phyloP scores from a whole-genome alignment of 306 rosid genomes.

The Inga leiocalycina region DNA sequence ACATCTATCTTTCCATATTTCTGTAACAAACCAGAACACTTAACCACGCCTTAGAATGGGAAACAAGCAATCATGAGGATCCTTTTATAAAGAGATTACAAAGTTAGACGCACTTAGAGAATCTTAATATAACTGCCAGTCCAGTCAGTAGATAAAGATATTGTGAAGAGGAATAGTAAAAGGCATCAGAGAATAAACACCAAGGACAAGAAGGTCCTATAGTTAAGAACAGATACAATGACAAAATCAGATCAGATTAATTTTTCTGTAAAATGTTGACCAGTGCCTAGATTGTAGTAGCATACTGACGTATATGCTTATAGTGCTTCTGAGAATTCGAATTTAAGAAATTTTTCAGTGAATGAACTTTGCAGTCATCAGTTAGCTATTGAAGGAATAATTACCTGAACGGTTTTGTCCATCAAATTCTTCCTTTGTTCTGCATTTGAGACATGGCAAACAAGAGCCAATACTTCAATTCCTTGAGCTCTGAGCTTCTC shows the following conservation, averaged over 20 bases:
- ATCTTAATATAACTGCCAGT: conserved; percentile 17
- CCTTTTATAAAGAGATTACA: conserved; percentile 6
- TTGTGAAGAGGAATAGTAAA: background rate
- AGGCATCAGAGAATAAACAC: background rate
- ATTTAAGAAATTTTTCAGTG: background rate
- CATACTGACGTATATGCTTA: background rate
- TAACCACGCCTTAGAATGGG: conserved; percentile 25
- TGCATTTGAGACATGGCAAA: conserved; percentile 83
- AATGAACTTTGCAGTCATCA: background rate
- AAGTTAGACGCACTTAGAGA: background rate
- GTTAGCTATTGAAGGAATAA: conserved; percentile 3
- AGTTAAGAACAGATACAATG: background rate
- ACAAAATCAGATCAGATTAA: conserved; percentile 1
- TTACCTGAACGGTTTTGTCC: conserved; percentile 72
- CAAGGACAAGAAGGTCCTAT: background rate
- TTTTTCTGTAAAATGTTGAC: background rate
- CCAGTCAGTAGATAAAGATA: conserved; percentile 12
- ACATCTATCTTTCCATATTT: conserved; percentile 88
- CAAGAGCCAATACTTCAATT: conserved; percentile 71
- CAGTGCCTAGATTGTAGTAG: background rate
- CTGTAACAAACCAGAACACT: conserved; percentile 53
- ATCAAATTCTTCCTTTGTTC: conserved; percentile 83
- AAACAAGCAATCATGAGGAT: background rate
- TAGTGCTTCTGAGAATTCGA: background rate
- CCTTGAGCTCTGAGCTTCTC: conserved; percentile 71